Evolutionary conservation across 345 rosid species (phyloP).

Genomic region (Excoecaria cochinchinensis): DNA sequence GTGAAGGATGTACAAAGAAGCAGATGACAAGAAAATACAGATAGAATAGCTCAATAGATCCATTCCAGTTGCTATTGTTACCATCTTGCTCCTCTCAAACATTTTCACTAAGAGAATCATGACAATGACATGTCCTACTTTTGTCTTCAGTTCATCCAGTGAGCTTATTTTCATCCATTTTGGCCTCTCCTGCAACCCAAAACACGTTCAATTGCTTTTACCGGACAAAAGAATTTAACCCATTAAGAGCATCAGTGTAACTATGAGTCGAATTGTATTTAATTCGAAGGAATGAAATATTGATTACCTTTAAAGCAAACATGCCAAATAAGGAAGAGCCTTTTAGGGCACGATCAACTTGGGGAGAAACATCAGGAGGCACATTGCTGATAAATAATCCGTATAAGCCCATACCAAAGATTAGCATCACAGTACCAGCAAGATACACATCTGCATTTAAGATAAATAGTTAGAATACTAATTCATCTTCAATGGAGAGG

Average conservation of each 20-base stretch:
- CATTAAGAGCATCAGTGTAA: neutral
- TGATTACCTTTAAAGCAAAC: slow-evolving; percentile 75
- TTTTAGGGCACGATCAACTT: slow-evolving; percentile 69
- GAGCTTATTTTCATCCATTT: slow-evolving; percentile 97
- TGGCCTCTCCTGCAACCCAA: slow-evolving; percentile 59
- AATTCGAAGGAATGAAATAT: neutral
- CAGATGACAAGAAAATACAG: slow-evolving; percentile 84
- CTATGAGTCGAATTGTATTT: neutral
- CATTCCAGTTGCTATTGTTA: slow-evolving; percentile 69
- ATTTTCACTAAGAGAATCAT: slow-evolving; percentile 95
- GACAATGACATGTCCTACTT: slow-evolving; percentile 91
- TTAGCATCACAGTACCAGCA: slow-evolving; percentile 93
- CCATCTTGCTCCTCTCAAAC: slow-evolving; percentile 97
- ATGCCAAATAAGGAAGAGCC: slow-evolving; percentile 91
- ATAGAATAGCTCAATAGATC: slow-evolving; percentile 83
- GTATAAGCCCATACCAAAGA: slow-evolving; percentile 90
- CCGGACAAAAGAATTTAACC: too few relatives aligned
- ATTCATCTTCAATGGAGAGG: neutral
- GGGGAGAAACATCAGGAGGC: slow-evolving; percentile 42
- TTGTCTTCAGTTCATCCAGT: slow-evolving; percentile 82
- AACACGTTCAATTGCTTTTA: neutral
- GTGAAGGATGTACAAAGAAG: slow-evolving; percentile 85
- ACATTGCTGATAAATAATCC: slow-evolving; percentile 81
- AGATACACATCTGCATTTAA: slow-evolving; percentile 75
- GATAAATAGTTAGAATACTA: neutral